Conservation (phyloP, 192 early-diverging fungal genomes). For the Ambispora gerdemannii region DNA sequence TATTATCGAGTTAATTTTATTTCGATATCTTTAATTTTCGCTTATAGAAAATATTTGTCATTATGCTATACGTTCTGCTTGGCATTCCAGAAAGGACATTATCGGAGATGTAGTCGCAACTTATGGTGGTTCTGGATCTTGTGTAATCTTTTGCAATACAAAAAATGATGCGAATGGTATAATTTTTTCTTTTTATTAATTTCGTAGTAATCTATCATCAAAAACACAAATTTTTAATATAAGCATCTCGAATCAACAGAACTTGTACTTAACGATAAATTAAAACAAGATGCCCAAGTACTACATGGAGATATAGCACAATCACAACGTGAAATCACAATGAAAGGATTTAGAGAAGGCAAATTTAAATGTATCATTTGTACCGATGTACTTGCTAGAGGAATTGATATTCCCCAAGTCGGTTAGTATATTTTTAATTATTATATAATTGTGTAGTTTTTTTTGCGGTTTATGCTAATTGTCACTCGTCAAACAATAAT, state of each 20-base stretch:
- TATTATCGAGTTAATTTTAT: background rate
- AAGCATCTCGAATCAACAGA: too few relatives aligned
- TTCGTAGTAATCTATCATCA: too few relatives aligned
- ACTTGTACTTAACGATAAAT: slow-evolving; percentile 71
- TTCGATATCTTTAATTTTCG: background rate
- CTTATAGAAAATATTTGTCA: slow-evolving; percentile 71
- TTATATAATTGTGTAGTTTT: background rate
- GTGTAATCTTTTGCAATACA: slow-evolving; percentile 94
- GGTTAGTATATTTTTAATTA: background rate
- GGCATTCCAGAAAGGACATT: slow-evolving; percentile 85
- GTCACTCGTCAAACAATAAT: background rate
- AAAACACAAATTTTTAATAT: too few relatives aligned
- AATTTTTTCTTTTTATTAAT: background rate
- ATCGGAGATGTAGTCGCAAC: slow-evolving; percentile 92
- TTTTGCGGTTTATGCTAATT: background rate
- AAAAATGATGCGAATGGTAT: slow-evolving; percentile 76
- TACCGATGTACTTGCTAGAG: slow-evolving; percentile 94
- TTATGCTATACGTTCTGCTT: slow-evolving; percentile 80
- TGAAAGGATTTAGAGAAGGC: slow-evolving; percentile 83
- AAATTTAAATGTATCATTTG: slow-evolving; percentile 84
- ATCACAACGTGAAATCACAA: slow-evolving; percentile 70
- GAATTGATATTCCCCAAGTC: slow-evolving; percentile 94
- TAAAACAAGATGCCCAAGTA: slow-evolving; percentile 73
- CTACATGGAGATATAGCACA: slow-evolving; percentile 85
- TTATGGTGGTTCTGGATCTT: slow-evolving; percentile 78